Percentiles rank a stretch among this genome's conserved stretches.
Evolutionary conservation across 306 rosid genomes (phyloP).

Genomic region (Dryas alaskensis): DNA sequence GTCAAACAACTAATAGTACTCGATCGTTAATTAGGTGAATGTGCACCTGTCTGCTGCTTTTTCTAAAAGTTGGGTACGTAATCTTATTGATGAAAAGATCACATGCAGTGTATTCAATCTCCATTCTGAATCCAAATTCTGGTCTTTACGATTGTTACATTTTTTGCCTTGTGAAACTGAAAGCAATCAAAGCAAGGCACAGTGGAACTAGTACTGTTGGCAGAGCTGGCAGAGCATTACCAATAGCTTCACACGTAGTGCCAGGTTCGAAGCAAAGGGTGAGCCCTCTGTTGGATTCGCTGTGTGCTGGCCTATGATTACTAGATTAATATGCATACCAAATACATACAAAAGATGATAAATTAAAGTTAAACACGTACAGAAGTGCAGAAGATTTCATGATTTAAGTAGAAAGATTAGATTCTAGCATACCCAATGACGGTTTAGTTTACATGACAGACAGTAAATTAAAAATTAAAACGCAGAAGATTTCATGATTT

Average conservation of each 20-base stretch:
- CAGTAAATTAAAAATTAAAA: neutral
- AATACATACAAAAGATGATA: neutral
- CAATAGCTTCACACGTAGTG: neutral
- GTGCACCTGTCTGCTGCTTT: neutral
- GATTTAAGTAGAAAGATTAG: conserved; percentile 13
- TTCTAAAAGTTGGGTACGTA: neutral
- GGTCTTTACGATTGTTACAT: too few species aligned
- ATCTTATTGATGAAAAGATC: too few species aligned
- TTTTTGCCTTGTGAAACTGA: too few species aligned
- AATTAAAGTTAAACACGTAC: neutral
- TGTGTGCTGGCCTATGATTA: conserved; percentile 9
- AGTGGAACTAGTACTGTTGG: too few species aligned
- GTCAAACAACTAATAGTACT: neutral
- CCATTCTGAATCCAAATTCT: too few species aligned
- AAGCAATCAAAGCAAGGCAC: too few species aligned
- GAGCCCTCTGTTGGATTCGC: neutral
- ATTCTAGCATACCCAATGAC: neutral
- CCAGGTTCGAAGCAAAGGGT: neutral
- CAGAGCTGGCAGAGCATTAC: neutral
- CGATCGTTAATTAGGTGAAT: conserved; percentile 11
- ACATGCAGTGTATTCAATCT: neutral
- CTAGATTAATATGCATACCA: neutral
- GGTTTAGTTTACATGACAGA: too few species aligned
- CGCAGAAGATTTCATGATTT: neutral
- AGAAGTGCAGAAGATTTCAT: neutral